Evolutionary conservation across 176 grass and related monocot genomes (phyloP).

Genomic region (Juncus inflexus): DNA sequence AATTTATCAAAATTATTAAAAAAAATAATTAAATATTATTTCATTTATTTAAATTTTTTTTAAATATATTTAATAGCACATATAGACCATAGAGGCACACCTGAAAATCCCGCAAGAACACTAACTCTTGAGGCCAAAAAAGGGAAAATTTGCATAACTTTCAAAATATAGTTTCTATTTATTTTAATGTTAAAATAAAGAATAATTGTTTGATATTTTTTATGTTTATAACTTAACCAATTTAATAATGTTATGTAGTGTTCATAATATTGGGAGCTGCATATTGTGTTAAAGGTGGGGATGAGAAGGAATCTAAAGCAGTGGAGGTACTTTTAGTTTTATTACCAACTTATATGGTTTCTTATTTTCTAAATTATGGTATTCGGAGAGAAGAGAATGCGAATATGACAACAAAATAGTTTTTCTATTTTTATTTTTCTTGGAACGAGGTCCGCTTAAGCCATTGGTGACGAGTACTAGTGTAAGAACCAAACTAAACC

Average conservation of each 20-base stretch:
- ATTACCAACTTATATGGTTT: neutral
- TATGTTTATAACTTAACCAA: neutral
- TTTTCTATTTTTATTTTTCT: slow-evolving; percentile 1
- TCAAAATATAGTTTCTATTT: neutral
- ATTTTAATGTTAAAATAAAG: neutral
- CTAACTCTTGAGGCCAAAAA: slow-evolving; percentile 70
- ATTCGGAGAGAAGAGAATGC: slow-evolving; percentile 50
- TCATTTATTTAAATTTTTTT: neutral
- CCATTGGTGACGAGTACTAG: slow-evolving; percentile 35
- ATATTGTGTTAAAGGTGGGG: slow-evolving; percentile 35
- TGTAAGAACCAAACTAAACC: slow-evolving; percentile 9
- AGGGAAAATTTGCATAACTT: slow-evolving; percentile 62
- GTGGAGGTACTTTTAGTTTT: slow-evolving; percentile 24
- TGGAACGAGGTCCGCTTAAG: slow-evolving; percentile 30
- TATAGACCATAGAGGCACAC: slow-evolving; percentile 89
- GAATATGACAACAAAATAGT: slow-evolving; percentile 35
- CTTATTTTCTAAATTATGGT: slow-evolving; percentile 20
- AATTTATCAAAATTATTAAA: neutral
- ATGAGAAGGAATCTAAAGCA: slow-evolving; percentile 30
- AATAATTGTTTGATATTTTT: neutral
- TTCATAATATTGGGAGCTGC: slow-evolving; percentile 33
- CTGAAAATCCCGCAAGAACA: slow-evolving; percentile 66
- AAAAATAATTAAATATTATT: neutral
- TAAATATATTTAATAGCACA: slow-evolving; percentile 37
- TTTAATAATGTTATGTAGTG: too few species aligned